Base-by-base conservation (phyloP, 495 filamentous ascomycete genomes). In the Penicillium pulvis region DNA sequence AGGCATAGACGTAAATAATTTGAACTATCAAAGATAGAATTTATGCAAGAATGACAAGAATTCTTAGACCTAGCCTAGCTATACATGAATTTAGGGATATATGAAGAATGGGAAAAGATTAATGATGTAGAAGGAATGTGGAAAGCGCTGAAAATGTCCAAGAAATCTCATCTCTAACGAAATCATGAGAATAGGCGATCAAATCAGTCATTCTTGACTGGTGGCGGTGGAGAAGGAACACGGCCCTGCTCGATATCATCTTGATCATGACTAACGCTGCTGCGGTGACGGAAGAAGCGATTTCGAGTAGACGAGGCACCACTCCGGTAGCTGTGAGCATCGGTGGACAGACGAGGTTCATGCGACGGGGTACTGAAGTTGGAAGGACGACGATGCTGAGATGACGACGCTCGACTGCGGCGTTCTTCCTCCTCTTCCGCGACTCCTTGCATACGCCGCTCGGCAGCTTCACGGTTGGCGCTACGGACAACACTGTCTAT, bases 371-470 rank as follows among this genome's bases (percentile, higher is more conserved):
- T 63, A 23, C 61, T 71, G 30, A 71, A 44, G 28, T 71, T 70
- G 8, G 73, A 72, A 14, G 63, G 58, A 20, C 65, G 64, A 19
- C 71, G 65, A 17, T 62, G 52, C 3, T 63, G 67, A 1, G 64
- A 63, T 17, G 70, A 66, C 4, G 69, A 69, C 2, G 59, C 58
- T 12, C 62, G 66, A 52, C 69, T 75, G n/a, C 55, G 58, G 6
- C 69, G 70, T 19, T 76, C 73, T 47, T 71, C 75, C 51, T 75
- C 68, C 31, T 72, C 72, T 33, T 80, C 76, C 24, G 74, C 62
- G 42, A 71, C 76, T 60, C 81, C 77, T 30, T 76, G 69, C 44
- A 81, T 78, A 51, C 78, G 78, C 16, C 75, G 75, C 47, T 76
- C 75, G 11, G 70, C 64, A 4, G 74, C 60, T 33, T 79, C 69